Evolutionary conservation across 495 filamentous ascomycete genomes (phyloP).

Genomic region (Hapsidospora chrysogenum): DNA sequence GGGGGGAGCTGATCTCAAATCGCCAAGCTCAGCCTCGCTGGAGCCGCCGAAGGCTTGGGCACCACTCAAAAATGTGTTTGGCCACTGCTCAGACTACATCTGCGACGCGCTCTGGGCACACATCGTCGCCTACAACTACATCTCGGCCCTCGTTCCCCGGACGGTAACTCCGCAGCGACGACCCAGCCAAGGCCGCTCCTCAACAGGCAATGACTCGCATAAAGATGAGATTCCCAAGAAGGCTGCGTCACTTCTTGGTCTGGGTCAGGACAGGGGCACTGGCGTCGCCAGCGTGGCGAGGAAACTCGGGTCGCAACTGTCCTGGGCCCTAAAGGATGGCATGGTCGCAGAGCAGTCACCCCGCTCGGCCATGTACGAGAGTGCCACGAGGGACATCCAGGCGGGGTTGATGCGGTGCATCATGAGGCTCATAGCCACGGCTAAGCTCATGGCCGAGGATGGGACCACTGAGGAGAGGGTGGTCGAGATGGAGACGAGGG

Average conservation of each 20-base stretch:
- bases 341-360: not conserved
- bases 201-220: not conserved
- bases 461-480: not conserved
- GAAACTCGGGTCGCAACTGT: not conserved
- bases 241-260: conserved; percentile 1
- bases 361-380: not conserved
- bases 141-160: conserved; percentile 9
- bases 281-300: not conserved
- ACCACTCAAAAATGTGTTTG: conserved; percentile 42
- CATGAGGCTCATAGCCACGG: conserved; percentile 1
- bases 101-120: conserved; percentile 49
- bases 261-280: not conserved
- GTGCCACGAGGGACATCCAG: not conserved
- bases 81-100: conserved; percentile 32
- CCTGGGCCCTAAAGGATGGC: not conserved
- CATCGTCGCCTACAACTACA: conserved; percentile 44
- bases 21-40: conserved; percentile 5
- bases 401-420: conserved; percentile 1
- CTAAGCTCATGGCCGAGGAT: not conserved
- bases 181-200: not conserved
- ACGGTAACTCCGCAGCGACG: not conserved
- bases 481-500: conserved; percentile 1
- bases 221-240: conserved; percentile 2
- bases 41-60: conserved; percentile 15
- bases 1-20: not conserved